These are phyloP conservation scores for Trametes cinnabarina DNA, from an alignment of 768 basidiomycete species.

Conservation along the genomic window DNA sequence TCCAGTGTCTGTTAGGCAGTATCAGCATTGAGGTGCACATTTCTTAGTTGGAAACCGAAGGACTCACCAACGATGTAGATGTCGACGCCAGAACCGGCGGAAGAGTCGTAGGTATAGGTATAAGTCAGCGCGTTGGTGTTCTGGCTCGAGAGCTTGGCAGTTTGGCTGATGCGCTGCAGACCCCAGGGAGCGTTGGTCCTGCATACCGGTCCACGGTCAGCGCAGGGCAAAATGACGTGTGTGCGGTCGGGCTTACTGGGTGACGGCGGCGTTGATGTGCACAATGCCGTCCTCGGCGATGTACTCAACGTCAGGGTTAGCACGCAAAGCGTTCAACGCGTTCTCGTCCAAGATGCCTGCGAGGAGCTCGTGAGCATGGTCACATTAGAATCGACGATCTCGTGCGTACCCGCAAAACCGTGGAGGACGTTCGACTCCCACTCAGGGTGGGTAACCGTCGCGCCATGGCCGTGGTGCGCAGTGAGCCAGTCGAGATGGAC, in stretches of 20 bases:
- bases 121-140: conserved; percentile 10
- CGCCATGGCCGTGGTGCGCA: not conserved
- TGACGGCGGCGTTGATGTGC: conserved; percentile 9
- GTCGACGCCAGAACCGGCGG: conserved; percentile 38
- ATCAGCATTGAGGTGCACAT: not conserved
- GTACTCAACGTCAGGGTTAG: conserved; percentile 20
- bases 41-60: not conserved
- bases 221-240: too few relatives aligned
- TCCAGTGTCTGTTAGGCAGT: conserved; percentile 14
- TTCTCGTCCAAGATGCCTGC: conserved; percentile 18
- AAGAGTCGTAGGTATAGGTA: conserved; percentile 29
- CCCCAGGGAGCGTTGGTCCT: conserved; percentile 28
- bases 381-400: not conserved
- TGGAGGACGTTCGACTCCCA: conserved; percentile 21
- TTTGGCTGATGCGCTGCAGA: conserved; percentile 20
- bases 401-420: conserved; percentile 23
- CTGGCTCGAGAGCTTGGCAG: conserved; percentile 11
- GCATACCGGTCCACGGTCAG: not conserved
- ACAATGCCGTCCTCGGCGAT: conserved; percentile 23
- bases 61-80: conserved; percentile 42
- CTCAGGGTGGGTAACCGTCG: conserved; percentile 20
- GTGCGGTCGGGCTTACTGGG: conserved; percentile 7
- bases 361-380: not conserved
- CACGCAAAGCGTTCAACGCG: conserved; percentile 21
- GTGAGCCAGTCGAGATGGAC: conserved; percentile 18